phyloP scores from a whole-genome alignment of 345 rosid genomes.

The Reutealis trisperma region DNA sequence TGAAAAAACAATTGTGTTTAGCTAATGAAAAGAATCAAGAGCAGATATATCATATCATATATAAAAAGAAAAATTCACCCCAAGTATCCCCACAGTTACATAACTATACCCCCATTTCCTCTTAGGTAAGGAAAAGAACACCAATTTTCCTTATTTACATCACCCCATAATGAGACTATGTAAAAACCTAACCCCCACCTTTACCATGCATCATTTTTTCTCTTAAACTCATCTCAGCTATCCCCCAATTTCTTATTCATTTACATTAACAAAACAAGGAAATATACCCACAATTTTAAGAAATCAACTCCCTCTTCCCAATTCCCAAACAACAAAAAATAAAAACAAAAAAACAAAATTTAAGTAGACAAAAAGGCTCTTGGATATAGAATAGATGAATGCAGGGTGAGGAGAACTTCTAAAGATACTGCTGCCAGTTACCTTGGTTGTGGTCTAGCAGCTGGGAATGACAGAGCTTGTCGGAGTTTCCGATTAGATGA shows the following conservation, averaged over 20 bases:
- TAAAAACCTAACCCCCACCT: constrained; percentile 16
- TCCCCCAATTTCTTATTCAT: constrained; percentile 41
- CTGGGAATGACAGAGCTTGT: constrained; percentile 70
- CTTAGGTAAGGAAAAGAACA: constrained; percentile 1
- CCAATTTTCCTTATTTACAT: constrained; percentile 39
- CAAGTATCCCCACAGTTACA: constrained; percentile 47
- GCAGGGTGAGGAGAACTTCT: constrained; percentile 28
- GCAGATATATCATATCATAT: constrained; percentile 25
- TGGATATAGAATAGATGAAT: constrained; percentile 29
- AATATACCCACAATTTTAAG: constrained; percentile 31
- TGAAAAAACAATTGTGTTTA: background rate
- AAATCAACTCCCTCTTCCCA: constrained; percentile 18
- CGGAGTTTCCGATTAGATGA: constrained; percentile 64
- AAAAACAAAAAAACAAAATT: constrained; percentile 15
- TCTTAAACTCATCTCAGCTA: constrained; percentile 18
- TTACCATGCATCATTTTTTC: constrained; percentile 12
- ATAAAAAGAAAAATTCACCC: constrained; percentile 37
- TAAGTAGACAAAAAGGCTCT: constrained; percentile 27
- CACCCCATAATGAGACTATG: constrained; percentile 26
- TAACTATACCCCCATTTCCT: constrained; percentile 34
- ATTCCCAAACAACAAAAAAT: constrained; percentile 24
- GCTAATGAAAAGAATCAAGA: constrained; percentile 29
- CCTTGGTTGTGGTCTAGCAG: constrained; percentile 56
- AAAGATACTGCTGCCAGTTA: constrained; percentile 23
- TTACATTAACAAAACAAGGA: constrained; percentile 34